Evolutionary conservation across 768 basidiomycete species (phyloP).

Genomic region (Tricholoma hemisulphureum): DNA sequence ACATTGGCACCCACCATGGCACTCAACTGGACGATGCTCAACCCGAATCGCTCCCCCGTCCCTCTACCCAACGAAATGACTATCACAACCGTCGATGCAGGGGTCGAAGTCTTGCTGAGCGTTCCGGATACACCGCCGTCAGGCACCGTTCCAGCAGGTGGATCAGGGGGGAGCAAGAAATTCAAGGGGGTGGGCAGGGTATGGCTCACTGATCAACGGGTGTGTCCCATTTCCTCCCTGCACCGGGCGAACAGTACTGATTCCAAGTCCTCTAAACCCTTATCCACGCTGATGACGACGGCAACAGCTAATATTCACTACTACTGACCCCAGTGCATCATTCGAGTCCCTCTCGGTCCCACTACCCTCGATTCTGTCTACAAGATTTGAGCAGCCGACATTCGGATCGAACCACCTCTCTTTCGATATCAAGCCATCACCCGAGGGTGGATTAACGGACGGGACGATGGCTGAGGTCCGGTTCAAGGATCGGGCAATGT

Average conservation of each 20-base stretch:
- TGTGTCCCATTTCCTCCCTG: constrained; percentile 31
- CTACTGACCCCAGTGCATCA: constrained; percentile 32
- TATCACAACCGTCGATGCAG: constrained; percentile 53
- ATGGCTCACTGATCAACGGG: constrained; percentile 72
- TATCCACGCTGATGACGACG: constrained; percentile 1
- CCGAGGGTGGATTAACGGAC: constrained; percentile 61
- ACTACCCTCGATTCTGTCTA: constrained; percentile 60
- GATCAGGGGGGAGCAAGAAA: constrained; percentile 54
- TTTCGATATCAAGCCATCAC: constrained; percentile 65
- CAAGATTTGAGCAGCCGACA: constrained; percentile 74
- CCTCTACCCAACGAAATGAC: constrained; percentile 63
- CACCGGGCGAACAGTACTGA: constrained; percentile 1
- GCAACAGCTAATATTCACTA: constrained; percentile 62
- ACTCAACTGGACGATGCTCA: constrained; percentile 76
- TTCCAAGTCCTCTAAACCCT: not conserved
- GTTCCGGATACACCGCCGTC: constrained; percentile 56
- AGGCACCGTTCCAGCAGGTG: constrained; percentile 41
- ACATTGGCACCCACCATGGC: constrained; percentile 61
- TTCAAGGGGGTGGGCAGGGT: constrained; percentile 58
- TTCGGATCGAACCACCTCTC: constrained; percentile 67
- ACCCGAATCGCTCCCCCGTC: constrained; percentile 53
- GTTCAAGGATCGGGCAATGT: constrained; percentile 65
- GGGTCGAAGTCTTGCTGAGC: constrained; percentile 55
- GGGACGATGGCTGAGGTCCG: constrained; percentile 69
- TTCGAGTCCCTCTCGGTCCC: constrained; percentile 59